Evolutionary conservation across 352 stramenopile genomes (phyloP).

Genomic region (Pythium myriotylum): DNA sequence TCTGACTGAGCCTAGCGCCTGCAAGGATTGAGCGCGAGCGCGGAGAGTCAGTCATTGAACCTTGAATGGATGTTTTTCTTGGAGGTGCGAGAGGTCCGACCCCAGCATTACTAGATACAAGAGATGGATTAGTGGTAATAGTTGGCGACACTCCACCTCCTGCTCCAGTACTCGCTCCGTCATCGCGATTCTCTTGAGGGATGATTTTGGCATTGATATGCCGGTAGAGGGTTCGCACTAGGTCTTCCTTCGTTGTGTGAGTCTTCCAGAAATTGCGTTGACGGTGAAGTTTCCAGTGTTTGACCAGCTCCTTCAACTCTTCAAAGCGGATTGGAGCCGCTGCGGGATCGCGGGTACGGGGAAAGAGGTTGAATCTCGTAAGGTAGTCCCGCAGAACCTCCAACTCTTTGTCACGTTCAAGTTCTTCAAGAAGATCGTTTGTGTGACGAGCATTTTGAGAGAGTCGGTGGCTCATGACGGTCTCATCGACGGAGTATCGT

Average conservation of each 20-base stretch:
- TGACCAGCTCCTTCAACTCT: constrained; percentile 90
- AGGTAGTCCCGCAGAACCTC: constrained; percentile 86
- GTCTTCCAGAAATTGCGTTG: constrained; percentile 91
- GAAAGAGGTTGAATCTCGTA: constrained; percentile 80
- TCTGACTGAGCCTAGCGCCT: constrained; percentile 27
- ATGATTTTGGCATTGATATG: constrained; percentile 90
- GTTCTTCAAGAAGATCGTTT: constrained; percentile 79
- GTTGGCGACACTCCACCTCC: constrained; percentile 7
- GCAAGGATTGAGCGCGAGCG: constrained; percentile 58
- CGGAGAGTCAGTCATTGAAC: constrained; percentile 42
- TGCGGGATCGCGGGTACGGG: constrained; percentile 66
- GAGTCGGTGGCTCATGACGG: constrained; percentile 76
- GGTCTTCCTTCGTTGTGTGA: constrained; percentile 87
- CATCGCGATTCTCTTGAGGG: constrained; percentile 58
- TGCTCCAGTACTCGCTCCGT: constrained; percentile 17
- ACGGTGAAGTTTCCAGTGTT: constrained; percentile 90
- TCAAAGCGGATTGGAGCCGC: constrained; percentile 87
- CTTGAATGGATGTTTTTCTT: constrained; percentile 35
- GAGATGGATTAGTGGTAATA: not conserved
- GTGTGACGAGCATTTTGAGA: constrained; percentile 83
- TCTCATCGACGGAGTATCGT: too few relatives aligned
- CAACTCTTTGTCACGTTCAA: constrained; percentile 87
- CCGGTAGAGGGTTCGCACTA: constrained; percentile 81
- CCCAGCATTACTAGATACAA: not conserved
- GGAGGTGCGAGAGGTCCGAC: constrained; percentile 35